These are phyloP conservation scores for Zygoascus flipseniorum DNA, from an alignment of 805 yeast species.

Conservation along the genomic window DNA sequence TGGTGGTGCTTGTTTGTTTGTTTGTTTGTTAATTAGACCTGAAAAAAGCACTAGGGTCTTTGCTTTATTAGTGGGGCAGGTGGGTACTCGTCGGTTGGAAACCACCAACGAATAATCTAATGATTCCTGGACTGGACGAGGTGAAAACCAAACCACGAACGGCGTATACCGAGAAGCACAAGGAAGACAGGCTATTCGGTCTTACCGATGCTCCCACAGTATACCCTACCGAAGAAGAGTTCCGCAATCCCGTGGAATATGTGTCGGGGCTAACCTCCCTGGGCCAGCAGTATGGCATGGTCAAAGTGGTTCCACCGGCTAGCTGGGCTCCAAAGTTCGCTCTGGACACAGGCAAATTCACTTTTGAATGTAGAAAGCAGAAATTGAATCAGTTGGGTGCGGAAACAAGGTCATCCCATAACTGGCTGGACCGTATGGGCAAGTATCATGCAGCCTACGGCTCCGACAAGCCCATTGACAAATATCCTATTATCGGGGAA, in stretches of 20 bases:
- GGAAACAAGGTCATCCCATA: constrained; percentile 24
- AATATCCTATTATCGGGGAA: constrained; percentile 21
- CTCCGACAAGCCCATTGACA: constrained; percentile 11
- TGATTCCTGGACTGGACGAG: constrained; percentile 7
- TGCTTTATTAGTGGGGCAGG: not conserved
- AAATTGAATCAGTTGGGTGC: constrained; percentile 29
- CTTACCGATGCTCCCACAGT: constrained; percentile 47
- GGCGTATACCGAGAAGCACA: constrained; percentile 15
- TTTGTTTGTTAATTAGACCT: no score
- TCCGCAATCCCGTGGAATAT: constrained; percentile 57
- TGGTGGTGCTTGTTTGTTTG: no score
- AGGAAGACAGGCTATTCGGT: constrained; percentile 24
- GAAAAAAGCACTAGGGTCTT: no score
- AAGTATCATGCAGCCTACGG: constrained; percentile 24
- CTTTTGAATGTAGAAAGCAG: constrained; percentile 28
- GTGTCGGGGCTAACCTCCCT: constrained; percentile 43
- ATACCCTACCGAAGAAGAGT: constrained; percentile 46
- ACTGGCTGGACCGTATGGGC: constrained; percentile 27
- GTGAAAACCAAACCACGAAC: constrained; percentile 11
- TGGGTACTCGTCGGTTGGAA: not conserved
- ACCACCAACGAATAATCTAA: not conserved
- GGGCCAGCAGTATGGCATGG: constrained; percentile 62
- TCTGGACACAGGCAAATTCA: constrained; percentile 26
- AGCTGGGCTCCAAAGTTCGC: constrained; percentile 35
- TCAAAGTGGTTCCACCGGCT: constrained; percentile 61